Conservation (phyloP, 192 early-diverging fungal genomes). For the Coemansia sp. region DNA sequence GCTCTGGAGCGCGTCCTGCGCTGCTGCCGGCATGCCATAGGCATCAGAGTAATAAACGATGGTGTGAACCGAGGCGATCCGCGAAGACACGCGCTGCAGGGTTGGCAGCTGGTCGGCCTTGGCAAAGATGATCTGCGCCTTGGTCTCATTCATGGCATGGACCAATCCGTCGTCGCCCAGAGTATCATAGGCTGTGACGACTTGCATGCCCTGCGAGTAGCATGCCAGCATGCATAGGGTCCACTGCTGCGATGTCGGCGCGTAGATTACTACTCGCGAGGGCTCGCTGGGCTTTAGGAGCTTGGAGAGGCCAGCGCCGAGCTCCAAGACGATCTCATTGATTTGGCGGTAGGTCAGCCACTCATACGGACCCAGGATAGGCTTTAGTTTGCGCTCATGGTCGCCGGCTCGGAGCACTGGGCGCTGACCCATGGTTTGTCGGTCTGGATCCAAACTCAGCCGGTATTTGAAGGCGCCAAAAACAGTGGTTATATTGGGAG, state of each 20-base stretch:
- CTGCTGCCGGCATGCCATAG: slow-evolving; percentile 36
- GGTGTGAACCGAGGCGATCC: slow-evolving; percentile 54
- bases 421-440: slow-evolving; percentile 71
- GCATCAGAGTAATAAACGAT: slow-evolving; percentile 62
- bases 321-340: slow-evolving; percentile 47
- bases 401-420: slow-evolving; percentile 58
- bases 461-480: slow-evolving; percentile 70
- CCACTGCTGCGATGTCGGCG: slow-evolving; percentile 61
- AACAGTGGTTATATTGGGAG: slow-evolving; percentile 59
- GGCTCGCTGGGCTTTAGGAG: slow-evolving; percentile 52
- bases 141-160: slow-evolving; percentile 87
- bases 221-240: slow-evolving; percentile 42
- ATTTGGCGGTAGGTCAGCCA: slow-evolving; percentile 81
- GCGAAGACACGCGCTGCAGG: slow-evolving; percentile 20
- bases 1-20: slow-evolving; percentile 55
- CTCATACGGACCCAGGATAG: slow-evolving; percentile 72
- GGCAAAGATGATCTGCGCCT: slow-evolving; percentile 68
- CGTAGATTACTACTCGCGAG: slow-evolving; percentile 63
- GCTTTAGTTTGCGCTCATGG: slow-evolving; percentile 71
- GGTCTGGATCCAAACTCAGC: slow-evolving; percentile 55
- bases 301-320: slow-evolving; percentile 72
- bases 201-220: slow-evolving; percentile 70
- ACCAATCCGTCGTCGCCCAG: slow-evolving; percentile 82
- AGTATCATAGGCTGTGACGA: slow-evolving; percentile 85
- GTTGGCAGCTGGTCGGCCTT: slow-evolving; percentile 59